These are phyloP conservation scores for Pleurotus platypus DNA, from an alignment of 768 basidiomycete species.

Conservation along the genomic window DNA sequence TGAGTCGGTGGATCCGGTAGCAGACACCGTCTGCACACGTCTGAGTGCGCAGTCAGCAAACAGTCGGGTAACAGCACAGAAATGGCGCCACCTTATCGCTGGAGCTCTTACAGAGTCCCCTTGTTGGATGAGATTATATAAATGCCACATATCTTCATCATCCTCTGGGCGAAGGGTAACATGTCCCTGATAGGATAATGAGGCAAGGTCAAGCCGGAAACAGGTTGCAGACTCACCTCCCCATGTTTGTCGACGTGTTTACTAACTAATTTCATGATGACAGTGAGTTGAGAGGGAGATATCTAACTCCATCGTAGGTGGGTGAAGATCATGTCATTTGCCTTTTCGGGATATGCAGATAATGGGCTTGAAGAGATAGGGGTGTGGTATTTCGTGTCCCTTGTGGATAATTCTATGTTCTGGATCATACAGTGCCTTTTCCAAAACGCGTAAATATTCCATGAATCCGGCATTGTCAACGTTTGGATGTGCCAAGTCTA, in stretches of 20 bases:
- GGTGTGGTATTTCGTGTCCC: neutral
- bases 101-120: constrained; percentile 85
- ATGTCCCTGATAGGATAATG: constrained; percentile 61
- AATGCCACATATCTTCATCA: constrained; percentile 99
- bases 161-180: constrained; percentile 95
- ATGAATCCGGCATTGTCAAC: too few relatives aligned
- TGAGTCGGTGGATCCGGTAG: constrained; percentile 93
- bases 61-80: neutral
- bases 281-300: neutral
- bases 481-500: too few relatives aligned
- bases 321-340: neutral
- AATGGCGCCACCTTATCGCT: constrained; percentile 63
- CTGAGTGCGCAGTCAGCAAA: constrained; percentile 30
- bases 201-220: neutral
- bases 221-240: constrained; percentile 45
- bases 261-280: constrained; percentile 78
- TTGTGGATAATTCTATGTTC: too few relatives aligned
- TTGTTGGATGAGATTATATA: constrained; percentile 93
- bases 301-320: neutral
- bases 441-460: too few relatives aligned
- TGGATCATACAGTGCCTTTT: too few relatives aligned
- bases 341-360: neutral
- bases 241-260: constrained; percentile 84
- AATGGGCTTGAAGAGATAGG: neutral
- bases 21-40: constrained; percentile 83